Conservation (phyloP, 148 eudicot genomes). For the Nepenthes mirabilis region DNA sequence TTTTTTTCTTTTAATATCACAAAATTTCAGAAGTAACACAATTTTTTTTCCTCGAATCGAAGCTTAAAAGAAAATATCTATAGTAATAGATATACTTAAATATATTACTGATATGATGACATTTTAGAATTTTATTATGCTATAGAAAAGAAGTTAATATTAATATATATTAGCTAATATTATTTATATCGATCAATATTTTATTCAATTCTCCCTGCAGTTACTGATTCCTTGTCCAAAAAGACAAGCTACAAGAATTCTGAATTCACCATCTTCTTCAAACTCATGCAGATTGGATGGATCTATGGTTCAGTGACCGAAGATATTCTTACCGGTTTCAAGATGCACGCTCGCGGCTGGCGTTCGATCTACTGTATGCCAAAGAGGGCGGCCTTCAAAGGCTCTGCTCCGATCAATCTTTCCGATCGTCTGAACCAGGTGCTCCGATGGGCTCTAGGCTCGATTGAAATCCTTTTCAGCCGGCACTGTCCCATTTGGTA, state of each 20-base stretch:
- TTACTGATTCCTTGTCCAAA: neutral
- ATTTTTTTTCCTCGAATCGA: no score
- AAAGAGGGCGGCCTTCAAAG: slow-evolving; percentile 67
- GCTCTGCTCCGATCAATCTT: slow-evolving; percentile 86
- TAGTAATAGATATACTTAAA: no score
- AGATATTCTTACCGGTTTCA: slow-evolving; percentile 87
- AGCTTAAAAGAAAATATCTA: no score
- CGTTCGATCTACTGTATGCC: slow-evolving; percentile 85
- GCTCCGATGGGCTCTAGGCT: slow-evolving; percentile 87
- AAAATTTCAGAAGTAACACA: no score
- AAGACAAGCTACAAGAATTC: neutral
- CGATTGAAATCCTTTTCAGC: slow-evolving; percentile 70
- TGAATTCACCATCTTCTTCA: neutral
- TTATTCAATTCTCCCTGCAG: neutral
- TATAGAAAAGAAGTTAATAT: no score
- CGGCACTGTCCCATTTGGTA: slow-evolving; percentile 83
- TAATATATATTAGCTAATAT: no score
- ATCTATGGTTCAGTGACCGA: slow-evolving; percentile 86
- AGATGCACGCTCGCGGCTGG: slow-evolving; percentile 95
- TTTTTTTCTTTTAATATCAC: no score
- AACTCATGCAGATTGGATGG: slow-evolving; percentile 68
- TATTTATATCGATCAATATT: no score
- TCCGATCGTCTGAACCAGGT: slow-evolving; percentile 87
- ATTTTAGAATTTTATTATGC: no score
- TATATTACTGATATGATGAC: no score